Evolutionary conservation across 306 rosid species (phyloP).

Genomic region (Rubus idaeus): DNA sequence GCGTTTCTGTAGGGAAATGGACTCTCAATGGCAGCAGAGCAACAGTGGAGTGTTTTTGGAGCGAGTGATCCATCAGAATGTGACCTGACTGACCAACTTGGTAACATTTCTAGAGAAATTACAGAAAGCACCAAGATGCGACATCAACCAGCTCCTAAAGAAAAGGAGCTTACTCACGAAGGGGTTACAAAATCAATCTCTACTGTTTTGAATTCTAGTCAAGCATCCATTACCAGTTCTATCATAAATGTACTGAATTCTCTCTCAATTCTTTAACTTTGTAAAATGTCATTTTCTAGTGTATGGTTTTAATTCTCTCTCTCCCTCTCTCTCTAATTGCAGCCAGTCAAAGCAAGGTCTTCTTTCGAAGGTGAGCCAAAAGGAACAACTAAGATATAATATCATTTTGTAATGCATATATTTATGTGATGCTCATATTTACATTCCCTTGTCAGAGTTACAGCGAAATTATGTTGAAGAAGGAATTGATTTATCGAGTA

Average conservation of each 20-base stretch:
- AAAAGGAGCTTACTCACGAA: constrained; percentile 28
- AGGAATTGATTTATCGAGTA: constrained; percentile 45
- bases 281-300: constrained; percentile 1
- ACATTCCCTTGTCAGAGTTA: constrained; percentile 30
- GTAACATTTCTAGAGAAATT: constrained; percentile 23
- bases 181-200: constrained; percentile 31
- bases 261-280: neutral
- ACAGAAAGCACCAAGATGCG: constrained; percentile 20
- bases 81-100: constrained; percentile 29
- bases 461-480: constrained; percentile 39
- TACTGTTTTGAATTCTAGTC: constrained; percentile 23
- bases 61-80: constrained; percentile 20
- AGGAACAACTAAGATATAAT: constrained; percentile 7
- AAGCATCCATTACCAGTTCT: constrained; percentile 28
- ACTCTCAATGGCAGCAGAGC: constrained; percentile 24
- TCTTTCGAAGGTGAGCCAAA: constrained; percentile 53
- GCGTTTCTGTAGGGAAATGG: constrained; percentile 40
- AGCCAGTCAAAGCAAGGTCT: constrained; percentile 44
- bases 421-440: constrained; percentile 19
- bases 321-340: constrained; percentile 34
- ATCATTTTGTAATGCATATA: constrained; percentile 13
- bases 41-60: constrained; percentile 34
- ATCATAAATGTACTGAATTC: constrained; percentile 25
- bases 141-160: constrained; percentile 31
- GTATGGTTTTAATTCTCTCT: constrained; percentile 11